Base-by-base conservation (phyloP, 2,329 filamentous ascomycete species). In the Grosmannia huntii region DNA sequence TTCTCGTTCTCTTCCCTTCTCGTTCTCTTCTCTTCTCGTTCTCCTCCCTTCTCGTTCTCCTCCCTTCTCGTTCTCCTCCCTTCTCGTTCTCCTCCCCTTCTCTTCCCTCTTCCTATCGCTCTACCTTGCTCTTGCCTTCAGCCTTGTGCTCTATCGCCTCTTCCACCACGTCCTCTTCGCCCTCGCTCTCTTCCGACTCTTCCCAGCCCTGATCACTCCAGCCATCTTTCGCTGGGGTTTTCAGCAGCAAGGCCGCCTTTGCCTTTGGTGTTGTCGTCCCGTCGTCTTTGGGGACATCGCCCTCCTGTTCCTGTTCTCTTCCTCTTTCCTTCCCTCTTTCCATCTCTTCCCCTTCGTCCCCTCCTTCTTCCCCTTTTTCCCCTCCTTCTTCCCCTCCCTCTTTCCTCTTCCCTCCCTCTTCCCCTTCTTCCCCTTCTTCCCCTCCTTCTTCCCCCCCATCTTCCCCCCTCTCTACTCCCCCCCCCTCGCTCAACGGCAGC, bases 151-250 rank as follows among this genome's bases (percentile, higher is more conserved):
- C 41, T 19, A 38, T 10, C 41, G 1, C 19, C 41, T 44, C 21
- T 1, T n/a, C 41, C 41, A 44, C 19, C 41, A n/a, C 57, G 14
- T 31, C 50, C 23, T 23, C 54, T 6, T 60, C 60, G 19, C 56
- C 57, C 11, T 73, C 75, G 65, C 70, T 76, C 59, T 77, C 75
- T 50, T 73, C 70, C 59, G 72, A 82, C 62, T 84, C 81, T 11
- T 73, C 73, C 73, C 82, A 85, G 66, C 86, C 83, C 12, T 77
- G 73, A 54, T 87, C 84, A 66, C 81, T 86, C 85, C 85, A 88
- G 4, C 81, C 84, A 2, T 36, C 16, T 7, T n/a, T 41, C 21
- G 31, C 21, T 33, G 41, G 12, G 9, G 14, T 27, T 25, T 50
- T 50, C 25, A 7, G 12, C 12, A 6, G 16, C 48, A 9, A 2